Conservation (phyloP, 805 yeast genomes). For the Lachancea fermentati region DNA sequence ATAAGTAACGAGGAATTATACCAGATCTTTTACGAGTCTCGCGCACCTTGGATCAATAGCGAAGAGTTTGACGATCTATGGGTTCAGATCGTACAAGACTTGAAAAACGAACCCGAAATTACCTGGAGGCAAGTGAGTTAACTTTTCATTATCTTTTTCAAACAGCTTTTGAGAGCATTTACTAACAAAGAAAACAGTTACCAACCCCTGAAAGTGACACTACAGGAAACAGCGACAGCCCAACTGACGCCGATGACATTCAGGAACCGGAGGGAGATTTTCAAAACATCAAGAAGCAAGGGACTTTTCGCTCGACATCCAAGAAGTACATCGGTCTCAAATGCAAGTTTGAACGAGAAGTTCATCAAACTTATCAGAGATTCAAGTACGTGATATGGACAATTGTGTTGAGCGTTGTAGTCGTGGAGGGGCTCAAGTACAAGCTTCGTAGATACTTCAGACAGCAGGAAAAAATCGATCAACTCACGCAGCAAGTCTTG, state of each 20-base stretch:
- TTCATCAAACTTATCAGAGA: constrained; percentile 35
- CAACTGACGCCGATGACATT: constrained; percentile 36
- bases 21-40: constrained; percentile 40
- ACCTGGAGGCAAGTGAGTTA: constrained; percentile 69
- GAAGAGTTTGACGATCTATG: constrained; percentile 67
- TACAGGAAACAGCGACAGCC: constrained; percentile 37
- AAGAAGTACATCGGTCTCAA: constrained; percentile 51
- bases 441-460: constrained; percentile 35
- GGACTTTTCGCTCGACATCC: constrained; percentile 71
- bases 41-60: constrained; percentile 34
- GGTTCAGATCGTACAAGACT: constrained; percentile 54
- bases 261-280: constrained; percentile 35
- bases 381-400: constrained; percentile 21
- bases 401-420: constrained; percentile 8
- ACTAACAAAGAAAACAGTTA: constrained; percentile 25
- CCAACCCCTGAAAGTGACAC: constrained; percentile 32
- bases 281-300: constrained; percentile 33
- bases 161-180: constrained; percentile 1
- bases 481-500: constrained; percentile 44
- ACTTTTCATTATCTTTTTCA: constrained; percentile 7
- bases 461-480: constrained; percentile 39
- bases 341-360: constrained; percentile 51
- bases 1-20: constrained; percentile 45
- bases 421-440: constrained; percentile 29
- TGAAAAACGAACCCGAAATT: constrained; percentile 62